Evolutionary conservation across 2,329 filamentous ascomycete genomes (phyloP), one percentile per base, ranked within the genome.

Genomic region (Exophiala spinifera): DNA sequence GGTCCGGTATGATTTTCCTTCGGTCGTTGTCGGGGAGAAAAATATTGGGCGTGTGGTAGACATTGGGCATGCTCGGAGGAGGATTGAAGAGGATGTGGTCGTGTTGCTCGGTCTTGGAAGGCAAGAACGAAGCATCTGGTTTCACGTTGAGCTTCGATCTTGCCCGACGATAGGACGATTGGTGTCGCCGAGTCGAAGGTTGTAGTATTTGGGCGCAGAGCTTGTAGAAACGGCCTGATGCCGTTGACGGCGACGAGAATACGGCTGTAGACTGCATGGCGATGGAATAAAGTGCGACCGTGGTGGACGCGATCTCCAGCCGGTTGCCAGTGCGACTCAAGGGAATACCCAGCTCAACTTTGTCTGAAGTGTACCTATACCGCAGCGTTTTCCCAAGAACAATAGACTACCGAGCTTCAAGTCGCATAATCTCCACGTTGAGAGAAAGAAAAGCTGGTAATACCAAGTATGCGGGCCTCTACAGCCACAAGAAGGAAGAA

Each of bases 71-170:
- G 23, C 81, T 80, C 5, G 83, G 82, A 1, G 84, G 84, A 33
- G 84, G 84, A 62, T 87, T 87, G 76, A 82, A 83, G 66, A 87
- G 76, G 66, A 85, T 83, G 64, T 81, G 77, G 54, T 81, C 77
- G 56, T 72, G 70, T 17, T 64, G 59, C 56, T 72, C 67, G 47
- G 67, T 65, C 17, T 63, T 63, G 4, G 74, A 68, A 13, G 68
- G 64, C 14, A 69, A 70, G 62, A 79, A 79, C n/a, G 75, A 76
- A 11, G 73, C 70, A 66, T 79, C 76, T n/a, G 78, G 76, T 62
- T 75, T 78, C 49, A 79, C 69, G 40, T 77, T 76, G 48, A 80
- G 71, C 21, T 71, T 70, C 62, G 78, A 74, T 63, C 78, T 78
- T 53, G 74, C 74, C 48, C 78, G 74, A 47, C 76, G 71, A 61